These are phyloP conservation scores for Triangularia verruculosa DNA, from an alignment of 2,329 filamentous ascomycete genomes.

Conservation along the genomic window DNA sequence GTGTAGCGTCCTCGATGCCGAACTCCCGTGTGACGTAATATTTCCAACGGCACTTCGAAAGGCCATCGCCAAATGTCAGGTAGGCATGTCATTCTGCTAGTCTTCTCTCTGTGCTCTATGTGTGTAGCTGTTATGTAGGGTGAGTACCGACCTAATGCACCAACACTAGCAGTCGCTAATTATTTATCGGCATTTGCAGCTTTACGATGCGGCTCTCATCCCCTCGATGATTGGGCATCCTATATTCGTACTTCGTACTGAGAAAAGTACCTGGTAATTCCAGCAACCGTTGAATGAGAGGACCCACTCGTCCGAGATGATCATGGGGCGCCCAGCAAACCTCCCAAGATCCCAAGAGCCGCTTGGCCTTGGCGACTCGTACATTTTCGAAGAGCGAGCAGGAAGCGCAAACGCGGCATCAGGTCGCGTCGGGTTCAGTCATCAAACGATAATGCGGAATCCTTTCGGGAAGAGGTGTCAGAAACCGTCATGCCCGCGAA, in stretches of 20 bases:
- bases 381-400: neutral
- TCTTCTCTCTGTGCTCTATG: neutral
- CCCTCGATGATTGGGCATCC: neutral
- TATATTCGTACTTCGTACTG: no score
- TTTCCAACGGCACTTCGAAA: neutral
- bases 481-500: neutral
- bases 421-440: neutral
- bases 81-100: neutral
- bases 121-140: no score
- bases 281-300: neutral
- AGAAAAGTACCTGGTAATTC: neutral
- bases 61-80: neutral
- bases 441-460: neutral
- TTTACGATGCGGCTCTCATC: neutral
- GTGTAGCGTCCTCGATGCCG: neutral
- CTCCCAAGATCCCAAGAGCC: slow-evolving; percentile 10
- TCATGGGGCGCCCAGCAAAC: slow-evolving; percentile 7
- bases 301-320: neutral
- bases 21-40: slow-evolving; percentile 10
- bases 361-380: slow-evolving; percentile 15
- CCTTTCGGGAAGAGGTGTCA: neutral
- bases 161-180: neutral
- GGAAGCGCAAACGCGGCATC: neutral
- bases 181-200: neutral
- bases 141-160: no score